Evolutionary conservation across 2,329 filamentous ascomycete genomes (phyloP).

Genomic region (Fusarium duplospermum): DNA sequence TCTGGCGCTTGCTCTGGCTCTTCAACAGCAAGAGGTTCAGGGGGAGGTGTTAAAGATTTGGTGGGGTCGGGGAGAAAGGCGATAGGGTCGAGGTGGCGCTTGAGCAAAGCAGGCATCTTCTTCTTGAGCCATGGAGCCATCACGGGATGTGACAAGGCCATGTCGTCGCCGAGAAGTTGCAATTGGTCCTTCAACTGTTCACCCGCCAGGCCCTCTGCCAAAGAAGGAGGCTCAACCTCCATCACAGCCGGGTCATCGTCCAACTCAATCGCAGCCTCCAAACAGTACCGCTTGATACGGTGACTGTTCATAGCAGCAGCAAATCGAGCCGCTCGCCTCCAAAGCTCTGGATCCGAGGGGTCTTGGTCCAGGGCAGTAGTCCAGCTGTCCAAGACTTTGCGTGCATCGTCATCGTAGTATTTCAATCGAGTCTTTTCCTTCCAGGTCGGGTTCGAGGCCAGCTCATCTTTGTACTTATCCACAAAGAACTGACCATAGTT

Average conservation of each 20-base stretch:
- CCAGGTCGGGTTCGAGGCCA: slow-evolving; percentile 65
- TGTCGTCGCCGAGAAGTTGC: slow-evolving; percentile 63
- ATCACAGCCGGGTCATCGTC: slow-evolving; percentile 73
- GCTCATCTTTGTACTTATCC: slow-evolving; percentile 63
- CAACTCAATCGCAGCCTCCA: slow-evolving; percentile 74
- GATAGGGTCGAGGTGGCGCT: slow-evolving; percentile 70
- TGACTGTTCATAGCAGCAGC: slow-evolving; percentile 68
- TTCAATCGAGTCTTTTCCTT: slow-evolving; percentile 41
- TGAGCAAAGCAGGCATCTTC: slow-evolving; percentile 62
- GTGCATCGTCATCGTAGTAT: slow-evolving; percentile 50
- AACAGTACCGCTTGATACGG: slow-evolving; percentile 69
- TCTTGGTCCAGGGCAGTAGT: slow-evolving; percentile 71
- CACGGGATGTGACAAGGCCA: slow-evolving; percentile 69
- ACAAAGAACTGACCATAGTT: slow-evolving; percentile 93
- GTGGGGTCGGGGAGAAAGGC: slow-evolving; percentile 69
- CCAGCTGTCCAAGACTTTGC: slow-evolving; percentile 67
- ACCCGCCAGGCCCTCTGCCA: slow-evolving; percentile 72
- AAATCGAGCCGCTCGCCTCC: slow-evolving; percentile 70
- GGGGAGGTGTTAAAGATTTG: slow-evolving; percentile 48
- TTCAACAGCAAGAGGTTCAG: slow-evolving; percentile 29
- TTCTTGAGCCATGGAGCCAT: slow-evolving; percentile 68
- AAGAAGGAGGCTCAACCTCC: slow-evolving; percentile 71
- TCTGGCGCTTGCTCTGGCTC: slow-evolving; percentile 16
- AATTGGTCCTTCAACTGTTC: slow-evolving; percentile 70
- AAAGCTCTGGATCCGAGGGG: slow-evolving; percentile 74